Conservation (phyloP, 345 rosid genomes). For the Stellera chamaejasme region DNA sequence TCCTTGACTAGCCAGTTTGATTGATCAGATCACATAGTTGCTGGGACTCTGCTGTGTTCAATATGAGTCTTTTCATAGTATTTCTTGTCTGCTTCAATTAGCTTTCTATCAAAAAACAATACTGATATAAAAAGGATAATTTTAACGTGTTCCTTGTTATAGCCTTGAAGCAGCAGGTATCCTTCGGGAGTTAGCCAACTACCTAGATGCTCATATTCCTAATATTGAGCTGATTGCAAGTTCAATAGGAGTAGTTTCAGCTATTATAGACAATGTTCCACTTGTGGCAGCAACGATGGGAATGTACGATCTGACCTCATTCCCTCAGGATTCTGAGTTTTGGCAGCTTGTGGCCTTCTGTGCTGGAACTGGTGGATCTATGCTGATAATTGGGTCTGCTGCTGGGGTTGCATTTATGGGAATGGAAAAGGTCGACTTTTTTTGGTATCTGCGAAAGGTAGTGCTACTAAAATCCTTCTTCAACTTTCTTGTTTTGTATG, state of each 20-base stretch:
- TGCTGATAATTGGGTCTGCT: slow-evolving; percentile 89
- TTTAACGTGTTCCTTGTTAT: slow-evolving; percentile 8
- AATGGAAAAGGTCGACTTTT: slow-evolving; percentile 97
- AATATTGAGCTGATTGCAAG: slow-evolving; percentile 73
- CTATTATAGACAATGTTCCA: slow-evolving; percentile 88
- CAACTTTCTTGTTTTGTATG: background rate
- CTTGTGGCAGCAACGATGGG: slow-evolving; percentile 97
- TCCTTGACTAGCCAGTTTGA: no score
- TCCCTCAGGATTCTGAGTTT: slow-evolving; percentile 78
- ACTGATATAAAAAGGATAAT: background rate
- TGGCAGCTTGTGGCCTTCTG: slow-evolving; percentile 97
- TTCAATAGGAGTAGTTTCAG: slow-evolving; percentile 77
- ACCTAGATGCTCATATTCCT: slow-evolving; percentile 76
- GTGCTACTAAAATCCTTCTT: background rate
- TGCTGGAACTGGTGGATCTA: slow-evolving; percentile 95
- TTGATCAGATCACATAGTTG: no score
- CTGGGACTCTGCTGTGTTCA: no score
- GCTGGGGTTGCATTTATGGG: slow-evolving; percentile 99
- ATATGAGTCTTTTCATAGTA: no score
- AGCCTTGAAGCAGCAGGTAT: slow-evolving; percentile 95
- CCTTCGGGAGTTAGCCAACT: slow-evolving; percentile 87
- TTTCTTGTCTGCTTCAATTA: no score
- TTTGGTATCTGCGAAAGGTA: slow-evolving; percentile 93
- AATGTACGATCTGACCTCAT: slow-evolving; percentile 82
- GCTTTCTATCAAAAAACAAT: no score